Conservation (phyloP, 768 basidiomycete species). For the Phylloporus sp. region DNA sequence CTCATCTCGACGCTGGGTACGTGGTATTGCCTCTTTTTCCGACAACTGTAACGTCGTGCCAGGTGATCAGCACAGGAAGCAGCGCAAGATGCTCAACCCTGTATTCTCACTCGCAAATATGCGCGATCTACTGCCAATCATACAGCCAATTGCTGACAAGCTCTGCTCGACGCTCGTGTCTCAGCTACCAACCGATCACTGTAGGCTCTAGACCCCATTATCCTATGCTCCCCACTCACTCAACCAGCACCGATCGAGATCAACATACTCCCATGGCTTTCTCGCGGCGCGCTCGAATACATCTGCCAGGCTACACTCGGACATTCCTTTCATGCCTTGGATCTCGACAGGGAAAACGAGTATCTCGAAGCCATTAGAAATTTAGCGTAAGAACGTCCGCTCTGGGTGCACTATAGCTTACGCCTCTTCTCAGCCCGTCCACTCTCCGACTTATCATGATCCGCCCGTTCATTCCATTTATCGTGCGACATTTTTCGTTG, state of each 20-base stretch:
- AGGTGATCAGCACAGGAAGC: slow-evolving; percentile 30
- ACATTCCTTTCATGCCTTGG: slow-evolving; percentile 30
- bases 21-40: neutral
- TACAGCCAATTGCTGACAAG: slow-evolving; percentile 32
- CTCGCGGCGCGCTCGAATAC: slow-evolving; percentile 34
- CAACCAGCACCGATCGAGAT: slow-evolving; percentile 27
- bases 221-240: neutral
- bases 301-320: slow-evolving; percentile 34
- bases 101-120: slow-evolving; percentile 32
- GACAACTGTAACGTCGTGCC: slow-evolving; percentile 3
- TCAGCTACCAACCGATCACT: slow-evolving; percentile 20
- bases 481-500: slow-evolving; percentile 27
- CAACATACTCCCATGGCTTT: slow-evolving; percentile 33
- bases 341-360: slow-evolving; percentile 20
- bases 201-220: slow-evolving; percentile 12
- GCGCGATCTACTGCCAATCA: slow-evolving; percentile 27
- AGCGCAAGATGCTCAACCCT: slow-evolving; percentile 33
- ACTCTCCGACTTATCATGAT: slow-evolving; percentile 25
- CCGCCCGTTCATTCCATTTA: slow-evolving; percentile 31
- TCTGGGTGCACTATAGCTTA: neutral
- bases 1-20: slow-evolving; percentile 36
- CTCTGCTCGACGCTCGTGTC: slow-evolving; percentile 19
- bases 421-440: slow-evolving; percentile 18
- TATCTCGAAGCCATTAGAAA: slow-evolving; percentile 29
- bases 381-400: slow-evolving; percentile 26